These are phyloP conservation scores for Eucalyptus paniculata DNA, from an alignment of 345 rosid species.

Conservation along the genomic window DNA sequence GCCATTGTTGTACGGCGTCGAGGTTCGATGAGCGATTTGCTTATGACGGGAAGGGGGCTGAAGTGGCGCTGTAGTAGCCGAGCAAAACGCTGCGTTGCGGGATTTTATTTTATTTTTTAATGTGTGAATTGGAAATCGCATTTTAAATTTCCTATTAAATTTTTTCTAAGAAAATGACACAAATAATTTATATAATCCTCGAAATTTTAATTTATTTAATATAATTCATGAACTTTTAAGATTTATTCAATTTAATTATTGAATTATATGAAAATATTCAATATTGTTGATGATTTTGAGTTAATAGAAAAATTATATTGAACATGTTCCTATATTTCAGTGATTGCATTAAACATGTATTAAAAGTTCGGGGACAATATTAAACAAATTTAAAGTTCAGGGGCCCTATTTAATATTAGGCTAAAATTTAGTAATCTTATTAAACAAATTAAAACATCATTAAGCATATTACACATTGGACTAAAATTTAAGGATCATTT, in stretches of 20 bases:
- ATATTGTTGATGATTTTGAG: too few species aligned
- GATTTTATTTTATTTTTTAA: neutral
- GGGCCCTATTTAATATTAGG: fast-evolving
- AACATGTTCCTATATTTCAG: fast-evolving
- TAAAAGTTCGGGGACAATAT: fast-evolving
- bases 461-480: fast-evolving
- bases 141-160: neutral
- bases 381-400: too few species aligned
- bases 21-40: neutral
- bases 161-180: too few species aligned
- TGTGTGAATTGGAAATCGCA: neutral
- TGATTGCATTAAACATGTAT: too few species aligned
- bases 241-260: too few species aligned
- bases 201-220: too few species aligned
- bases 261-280: too few species aligned
- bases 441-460: too few species aligned
- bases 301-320: too few species aligned
- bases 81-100: neutral
- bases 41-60: neutral
- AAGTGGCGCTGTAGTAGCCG: neutral
- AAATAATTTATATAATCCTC: fast-evolving
- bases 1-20: conserved; percentile 13
- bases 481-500: too few species aligned
- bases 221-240: fast-evolving
- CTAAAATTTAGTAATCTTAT: too few species aligned